phyloP scores from a whole-genome alignment of 345 rosid species.

The Melaleuca alternifolia region DNA sequence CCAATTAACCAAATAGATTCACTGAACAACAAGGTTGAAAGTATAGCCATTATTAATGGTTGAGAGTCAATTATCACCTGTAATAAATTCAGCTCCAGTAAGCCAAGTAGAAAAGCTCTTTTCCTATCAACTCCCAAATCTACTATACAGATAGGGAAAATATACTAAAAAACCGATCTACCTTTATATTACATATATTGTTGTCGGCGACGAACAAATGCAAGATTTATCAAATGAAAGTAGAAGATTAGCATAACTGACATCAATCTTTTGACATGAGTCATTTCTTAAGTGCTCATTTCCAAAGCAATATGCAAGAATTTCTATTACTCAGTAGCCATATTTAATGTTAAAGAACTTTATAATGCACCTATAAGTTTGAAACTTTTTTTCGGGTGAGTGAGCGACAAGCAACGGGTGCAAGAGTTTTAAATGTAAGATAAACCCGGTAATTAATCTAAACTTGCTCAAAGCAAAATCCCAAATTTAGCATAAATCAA shows the following conservation, averaged over 20 bases:
- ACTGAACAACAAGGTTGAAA: conserved; percentile 68
- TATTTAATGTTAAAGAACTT: neutral
- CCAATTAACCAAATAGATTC: conserved; percentile 80
- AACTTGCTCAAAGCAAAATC: neutral
- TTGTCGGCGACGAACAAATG: neutral
- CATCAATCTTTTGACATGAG: neutral
- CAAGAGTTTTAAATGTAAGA: neutral
- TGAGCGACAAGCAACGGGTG: too few species aligned
- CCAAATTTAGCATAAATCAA: neutral
- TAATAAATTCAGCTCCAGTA: neutral
- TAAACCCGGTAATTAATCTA: neutral
- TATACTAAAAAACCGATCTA: neutral
- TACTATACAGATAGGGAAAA: neutral
- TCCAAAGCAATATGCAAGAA: neutral
- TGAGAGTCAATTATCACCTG: conserved; percentile 95
- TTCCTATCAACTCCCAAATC: neutral
- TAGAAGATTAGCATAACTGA: neutral
- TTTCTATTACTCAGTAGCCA: neutral
- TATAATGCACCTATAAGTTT: neutral
- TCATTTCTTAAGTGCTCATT: neutral
- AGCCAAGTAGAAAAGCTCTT: neutral
- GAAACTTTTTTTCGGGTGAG: neutral
- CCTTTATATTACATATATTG: neutral
- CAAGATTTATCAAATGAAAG: neutral
- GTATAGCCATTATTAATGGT: conserved; percentile 80